phyloP scores from a whole-genome alignment of 2,329 filamentous ascomycete species.

The Fusarium udum region DNA sequence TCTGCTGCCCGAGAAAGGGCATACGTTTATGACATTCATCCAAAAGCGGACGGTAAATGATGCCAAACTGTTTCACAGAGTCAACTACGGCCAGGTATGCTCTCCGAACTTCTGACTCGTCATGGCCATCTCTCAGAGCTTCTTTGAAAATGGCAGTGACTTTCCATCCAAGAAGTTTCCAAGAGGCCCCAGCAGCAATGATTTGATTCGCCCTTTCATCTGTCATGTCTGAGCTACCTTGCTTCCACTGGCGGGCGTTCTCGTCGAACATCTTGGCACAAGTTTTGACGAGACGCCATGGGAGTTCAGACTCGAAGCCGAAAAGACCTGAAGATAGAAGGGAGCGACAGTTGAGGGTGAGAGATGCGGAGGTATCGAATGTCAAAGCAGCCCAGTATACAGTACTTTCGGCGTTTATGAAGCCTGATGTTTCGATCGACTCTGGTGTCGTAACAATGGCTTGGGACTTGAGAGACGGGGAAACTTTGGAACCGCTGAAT shows the following conservation, averaged over 20 bases:
- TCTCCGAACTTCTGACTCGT: slow-evolving; percentile 44
- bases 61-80: slow-evolving; percentile 43
- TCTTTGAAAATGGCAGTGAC: slow-evolving; percentile 47
- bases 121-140: slow-evolving; percentile 45
- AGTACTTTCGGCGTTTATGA: slow-evolving; percentile 51
- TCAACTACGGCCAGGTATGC: slow-evolving; percentile 40
- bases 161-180: slow-evolving; percentile 48
- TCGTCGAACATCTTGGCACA: slow-evolving; percentile 46
- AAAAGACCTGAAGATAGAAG: slow-evolving; percentile 52
- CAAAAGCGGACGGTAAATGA: slow-evolving; percentile 41
- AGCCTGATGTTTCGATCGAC: slow-evolving; percentile 45
- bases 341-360: slow-evolving; percentile 53
- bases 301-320: slow-evolving; percentile 45
- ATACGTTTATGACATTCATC: slow-evolving; percentile 46
- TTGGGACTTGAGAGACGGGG: slow-evolving; percentile 35
- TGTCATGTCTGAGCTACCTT: slow-evolving; percentile 40
- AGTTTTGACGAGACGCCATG: slow-evolving; percentile 44
- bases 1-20: slow-evolving; percentile 45
- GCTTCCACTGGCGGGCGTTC: slow-evolving; percentile 40
- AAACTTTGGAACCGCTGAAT: slow-evolving; percentile 54
- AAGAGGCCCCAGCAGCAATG: slow-evolving; percentile 42
- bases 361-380: slow-evolving; percentile 53
- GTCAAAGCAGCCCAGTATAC: slow-evolving; percentile 55
- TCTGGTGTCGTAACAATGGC: slow-evolving; percentile 39
- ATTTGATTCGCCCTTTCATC: slow-evolving; percentile 47